Evolutionary conservation across 441 rosid species (phyloP).

Genomic region (Populus hybrid): DNA sequence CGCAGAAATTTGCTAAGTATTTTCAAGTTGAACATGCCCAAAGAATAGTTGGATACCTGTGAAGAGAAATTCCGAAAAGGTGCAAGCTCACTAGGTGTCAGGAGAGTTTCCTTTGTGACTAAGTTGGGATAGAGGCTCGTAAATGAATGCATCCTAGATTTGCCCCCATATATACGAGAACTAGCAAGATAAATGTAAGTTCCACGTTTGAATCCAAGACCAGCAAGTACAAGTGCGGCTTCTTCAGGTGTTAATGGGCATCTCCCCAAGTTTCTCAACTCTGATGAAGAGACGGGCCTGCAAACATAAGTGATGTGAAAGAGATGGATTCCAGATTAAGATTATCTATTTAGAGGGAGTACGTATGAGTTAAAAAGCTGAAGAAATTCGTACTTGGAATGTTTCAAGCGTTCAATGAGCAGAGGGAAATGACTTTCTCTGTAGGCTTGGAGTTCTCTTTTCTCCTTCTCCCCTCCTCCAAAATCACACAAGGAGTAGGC

Average conservation of each 20-base stretch:
- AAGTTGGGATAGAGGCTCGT: constrained; percentile 77
- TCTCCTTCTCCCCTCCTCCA: constrained; percentile 80
- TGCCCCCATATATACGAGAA: constrained; percentile 68
- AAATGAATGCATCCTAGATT: constrained; percentile 67
- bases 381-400: constrained; percentile 41
- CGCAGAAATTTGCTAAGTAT: neutral
- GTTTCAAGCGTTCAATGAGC: constrained; percentile 56
- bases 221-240: constrained; percentile 80
- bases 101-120: constrained; percentile 85
- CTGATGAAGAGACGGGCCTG: constrained; percentile 53
- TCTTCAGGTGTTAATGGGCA: constrained; percentile 98
- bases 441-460: constrained; percentile 76
- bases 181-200: constrained; percentile 85
- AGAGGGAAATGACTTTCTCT: constrained; percentile 84
- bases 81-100: constrained; percentile 65
- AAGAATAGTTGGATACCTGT: constrained; percentile 43
- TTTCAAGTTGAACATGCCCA: neutral
- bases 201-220: constrained; percentile 64
- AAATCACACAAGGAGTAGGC: constrained; percentile 92
- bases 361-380: neutral
- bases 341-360: neutral
- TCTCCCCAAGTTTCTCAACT: constrained; percentile 73
- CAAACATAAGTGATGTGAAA: constrained; percentile 13
- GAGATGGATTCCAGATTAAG: neutral
- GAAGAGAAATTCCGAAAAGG: constrained; percentile 90